phyloP scores from a whole-genome alignment of 2,329 filamentous ascomycete genomes.

The Aspergillus sp. region DNA sequence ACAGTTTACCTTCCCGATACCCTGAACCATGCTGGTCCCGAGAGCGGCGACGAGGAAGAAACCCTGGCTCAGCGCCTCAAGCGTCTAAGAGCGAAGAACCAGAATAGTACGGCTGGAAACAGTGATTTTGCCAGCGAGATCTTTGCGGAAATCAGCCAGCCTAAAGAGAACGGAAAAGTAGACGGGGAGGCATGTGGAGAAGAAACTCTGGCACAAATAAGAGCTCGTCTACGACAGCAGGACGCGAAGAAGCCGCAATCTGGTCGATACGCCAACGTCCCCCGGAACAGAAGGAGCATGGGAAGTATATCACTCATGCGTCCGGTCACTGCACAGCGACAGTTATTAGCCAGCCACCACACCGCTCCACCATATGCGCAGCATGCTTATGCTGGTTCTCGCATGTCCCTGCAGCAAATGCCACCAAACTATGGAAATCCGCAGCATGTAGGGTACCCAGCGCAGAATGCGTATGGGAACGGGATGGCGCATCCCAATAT shows the following conservation, averaged over 20 bases:
- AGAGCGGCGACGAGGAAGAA: slow-evolving; percentile 35
- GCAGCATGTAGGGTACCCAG: slow-evolving; percentile 13
- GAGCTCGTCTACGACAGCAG: slow-evolving; percentile 37
- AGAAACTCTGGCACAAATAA: slow-evolving; percentile 43
- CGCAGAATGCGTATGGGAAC: slow-evolving; percentile 19
- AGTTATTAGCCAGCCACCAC: slow-evolving; percentile 11
- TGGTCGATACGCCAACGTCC: slow-evolving; percentile 13
- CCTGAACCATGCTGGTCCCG: slow-evolving; percentile 18
- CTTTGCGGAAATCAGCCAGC: slow-evolving; percentile 34
- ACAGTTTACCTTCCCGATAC: slow-evolving; percentile 28
- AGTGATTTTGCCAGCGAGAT: slow-evolving; percentile 41
- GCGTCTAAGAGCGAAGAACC: slow-evolving; percentile 33
- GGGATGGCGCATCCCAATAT: slow-evolving; percentile 19
- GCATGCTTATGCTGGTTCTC: slow-evolving; percentile 13
- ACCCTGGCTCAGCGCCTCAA: slow-evolving; percentile 40
- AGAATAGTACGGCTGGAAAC: slow-evolving; percentile 23
- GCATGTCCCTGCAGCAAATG: slow-evolving; percentile 26
- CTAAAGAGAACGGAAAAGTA: slow-evolving; percentile 17
- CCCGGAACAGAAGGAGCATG: slow-evolving; percentile 38
- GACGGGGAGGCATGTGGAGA: slow-evolving; percentile 24
- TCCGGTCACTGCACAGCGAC: slow-evolving; percentile 34
- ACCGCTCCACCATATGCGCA: slow-evolving; percentile 9
- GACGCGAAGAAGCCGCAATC: slow-evolving; percentile 23
- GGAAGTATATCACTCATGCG: slow-evolving; percentile 48
- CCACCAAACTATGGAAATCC: slow-evolving; percentile 13